phyloP scores from a whole-genome alignment of 495 filamentous ascomycete genomes.

The Platismatia glauca region DNA sequence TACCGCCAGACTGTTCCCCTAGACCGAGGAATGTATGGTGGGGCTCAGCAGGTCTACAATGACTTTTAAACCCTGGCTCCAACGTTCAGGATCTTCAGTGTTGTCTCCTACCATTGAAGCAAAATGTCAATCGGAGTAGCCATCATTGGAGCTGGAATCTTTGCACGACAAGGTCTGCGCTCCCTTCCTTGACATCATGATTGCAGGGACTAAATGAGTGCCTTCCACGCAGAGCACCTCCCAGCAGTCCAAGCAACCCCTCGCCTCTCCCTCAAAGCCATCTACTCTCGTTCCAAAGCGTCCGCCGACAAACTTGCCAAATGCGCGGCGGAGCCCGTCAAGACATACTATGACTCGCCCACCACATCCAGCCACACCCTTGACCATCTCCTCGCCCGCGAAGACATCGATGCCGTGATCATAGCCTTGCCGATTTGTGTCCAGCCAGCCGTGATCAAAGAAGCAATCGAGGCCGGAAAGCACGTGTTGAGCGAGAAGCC shows the following conservation, averaged over 20 bases:
- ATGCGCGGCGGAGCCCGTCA: constrained; percentile 8
- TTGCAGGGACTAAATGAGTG: background rate
- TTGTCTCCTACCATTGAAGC: background rate
- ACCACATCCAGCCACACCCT: constrained; percentile 13
- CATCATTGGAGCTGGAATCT: constrained; percentile 20
- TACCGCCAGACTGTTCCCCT: background rate
- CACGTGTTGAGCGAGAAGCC: constrained; percentile 27
- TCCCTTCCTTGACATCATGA: background rate
- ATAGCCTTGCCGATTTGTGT: constrained; percentile 24
- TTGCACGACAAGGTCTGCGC: constrained; percentile 17
- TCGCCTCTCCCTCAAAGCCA: constrained; percentile 22
- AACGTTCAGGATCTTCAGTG: background rate
- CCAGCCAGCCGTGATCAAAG: constrained; percentile 22
- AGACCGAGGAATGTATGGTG: background rate
- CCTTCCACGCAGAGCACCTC: constrained; percentile 20
- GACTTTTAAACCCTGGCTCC: background rate
- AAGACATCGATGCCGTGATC: constrained; percentile 24
- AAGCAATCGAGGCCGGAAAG: constrained; percentile 23
- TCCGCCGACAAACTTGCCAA: constrained; percentile 17
- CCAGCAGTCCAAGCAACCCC: constrained; percentile 21
- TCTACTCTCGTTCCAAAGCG: constrained; percentile 26
- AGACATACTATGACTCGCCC: constrained; percentile 20
- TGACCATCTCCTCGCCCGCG: constrained; percentile 23
- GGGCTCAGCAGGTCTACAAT: background rate
- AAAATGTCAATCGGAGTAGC: constrained; percentile 22